These are phyloP conservation scores for Croton laevigatus DNA, from an alignment of 441 rosid species.

Conservation along the genomic window DNA sequence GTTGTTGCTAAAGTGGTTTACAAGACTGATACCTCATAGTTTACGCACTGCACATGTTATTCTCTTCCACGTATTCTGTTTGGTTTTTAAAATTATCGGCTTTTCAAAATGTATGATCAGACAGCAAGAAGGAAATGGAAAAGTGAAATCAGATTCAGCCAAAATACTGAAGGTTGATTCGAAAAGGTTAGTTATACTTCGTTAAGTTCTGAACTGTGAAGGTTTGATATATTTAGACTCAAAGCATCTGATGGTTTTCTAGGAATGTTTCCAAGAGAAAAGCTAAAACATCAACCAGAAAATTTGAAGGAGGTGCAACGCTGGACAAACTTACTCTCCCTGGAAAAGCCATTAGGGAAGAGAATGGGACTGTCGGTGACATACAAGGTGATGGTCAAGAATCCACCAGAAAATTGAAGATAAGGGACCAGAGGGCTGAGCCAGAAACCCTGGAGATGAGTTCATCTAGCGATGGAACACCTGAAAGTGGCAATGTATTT, in stretches of 20 bases:
- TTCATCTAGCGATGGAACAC: conserved; percentile 6
- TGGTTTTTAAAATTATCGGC: conserved; percentile 5
- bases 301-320: not conserved
- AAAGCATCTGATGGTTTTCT: conserved; percentile 16
- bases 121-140: conserved; percentile 15
- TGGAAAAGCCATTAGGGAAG: conserved; percentile 12
- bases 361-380: not conserved
- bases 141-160: conserved; percentile 15
- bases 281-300: conserved; percentile 18
- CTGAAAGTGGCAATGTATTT: not conserved
- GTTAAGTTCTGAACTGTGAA: not conserved
- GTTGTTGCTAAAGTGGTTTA: too few species aligned
- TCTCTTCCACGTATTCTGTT: not conserved
- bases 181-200: conserved; percentile 30
- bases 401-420: conserved; percentile 7
- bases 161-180: conserved; percentile 18
- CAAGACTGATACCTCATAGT: not conserved
- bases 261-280: conserved; percentile 28
- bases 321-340: not conserved
- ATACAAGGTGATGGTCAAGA: conserved; percentile 3
- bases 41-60: not conserved
- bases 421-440: not conserved
- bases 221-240: conserved; percentile 1
- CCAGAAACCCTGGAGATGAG: conserved; percentile 12
- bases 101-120: conserved; percentile 25